Percentiles rank a stretch among this genome's conserved stretches.
Conservation (phyloP, 768 basidiomycete species). For the Pleurotus salmoneostramineus region DNA sequence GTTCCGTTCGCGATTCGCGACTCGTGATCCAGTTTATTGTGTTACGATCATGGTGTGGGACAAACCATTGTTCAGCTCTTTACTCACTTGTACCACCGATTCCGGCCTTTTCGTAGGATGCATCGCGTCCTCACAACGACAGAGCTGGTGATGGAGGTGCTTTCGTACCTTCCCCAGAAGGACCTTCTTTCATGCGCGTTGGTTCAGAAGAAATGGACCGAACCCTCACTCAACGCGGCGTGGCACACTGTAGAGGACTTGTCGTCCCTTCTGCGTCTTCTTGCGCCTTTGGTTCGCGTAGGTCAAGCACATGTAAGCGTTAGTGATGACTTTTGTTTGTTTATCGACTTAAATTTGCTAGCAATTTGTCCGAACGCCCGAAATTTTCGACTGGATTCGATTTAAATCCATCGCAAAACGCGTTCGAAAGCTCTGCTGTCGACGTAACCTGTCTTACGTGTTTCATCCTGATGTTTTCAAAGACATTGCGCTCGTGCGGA, state of each 20-base stretch:
- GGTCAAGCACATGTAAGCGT: background rate
- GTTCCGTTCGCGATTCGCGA: too few species aligned
- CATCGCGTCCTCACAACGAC: background rate
- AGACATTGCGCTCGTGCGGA: background rate
- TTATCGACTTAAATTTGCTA: background rate
- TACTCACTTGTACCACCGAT: too few species aligned
- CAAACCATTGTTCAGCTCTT: too few species aligned
- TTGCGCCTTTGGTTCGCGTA: background rate
- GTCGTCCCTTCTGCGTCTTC: background rate
- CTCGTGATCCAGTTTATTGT: too few species aligned
- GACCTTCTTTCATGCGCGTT: background rate
- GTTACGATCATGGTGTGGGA: too few species aligned
- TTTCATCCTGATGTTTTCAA: background rate
- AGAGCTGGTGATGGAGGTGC: background rate
- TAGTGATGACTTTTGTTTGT: background rate
- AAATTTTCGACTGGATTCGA: background rate
- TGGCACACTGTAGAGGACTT: background rate
- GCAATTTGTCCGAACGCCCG: background rate
- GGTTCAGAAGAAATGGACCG: background rate
- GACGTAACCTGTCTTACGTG: background rate
- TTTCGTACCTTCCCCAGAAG: background rate
- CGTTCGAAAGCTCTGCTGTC: background rate
- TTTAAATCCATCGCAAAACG: background rate
- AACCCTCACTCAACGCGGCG: background rate
- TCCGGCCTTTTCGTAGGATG: background rate